Evolutionary conservation across 345 rosid species (phyloP).

Genomic region (Populus tremula): DNA sequence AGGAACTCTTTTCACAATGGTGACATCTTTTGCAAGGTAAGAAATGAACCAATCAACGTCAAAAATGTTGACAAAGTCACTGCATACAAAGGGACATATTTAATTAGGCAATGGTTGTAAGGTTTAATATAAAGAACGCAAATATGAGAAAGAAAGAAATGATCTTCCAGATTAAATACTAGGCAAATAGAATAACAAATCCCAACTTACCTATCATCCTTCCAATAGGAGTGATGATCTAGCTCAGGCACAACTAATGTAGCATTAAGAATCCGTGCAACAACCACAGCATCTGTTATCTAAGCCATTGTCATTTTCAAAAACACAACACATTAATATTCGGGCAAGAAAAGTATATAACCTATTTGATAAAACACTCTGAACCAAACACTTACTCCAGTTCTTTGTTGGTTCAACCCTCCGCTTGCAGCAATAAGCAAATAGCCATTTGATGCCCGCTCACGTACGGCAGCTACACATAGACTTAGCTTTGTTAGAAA

Average conservation of each 20-base stretch:
- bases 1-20: slow-evolving; percentile 93
- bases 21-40: slow-evolving; percentile 81
- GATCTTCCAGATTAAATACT: neutral
- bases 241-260: slow-evolving; percentile 92
- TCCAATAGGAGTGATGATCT: slow-evolving; percentile 97
- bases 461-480: slow-evolving; percentile 60
- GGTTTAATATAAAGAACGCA: neutral
- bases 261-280: slow-evolving; percentile 90
- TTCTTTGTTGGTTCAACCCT: slow-evolving; percentile 97
- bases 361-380: neutral
- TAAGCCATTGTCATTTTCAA: slow-evolving; percentile 31
- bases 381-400: slow-evolving; percentile 70
- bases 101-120: neutral
- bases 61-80: slow-evolving; percentile 84
- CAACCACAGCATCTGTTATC: slow-evolving; percentile 98
- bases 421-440: slow-evolving; percentile 97
- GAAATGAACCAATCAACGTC: slow-evolving; percentile 93
- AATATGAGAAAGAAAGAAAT: neutral
- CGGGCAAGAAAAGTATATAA: neutral
- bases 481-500: slow-evolving; percentile 18
- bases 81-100: slow-evolving; percentile 40
- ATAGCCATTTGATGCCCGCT: slow-evolving; percentile 77
- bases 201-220: slow-evolving; percentile 73
- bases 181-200: neutral
- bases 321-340: neutral